Percentiles rank a stretch among this genome's conserved stretches.
phyloP scores from a whole-genome alignment of 495 filamentous ascomycete species.

The Elaphomyces granulatus region DNA sequence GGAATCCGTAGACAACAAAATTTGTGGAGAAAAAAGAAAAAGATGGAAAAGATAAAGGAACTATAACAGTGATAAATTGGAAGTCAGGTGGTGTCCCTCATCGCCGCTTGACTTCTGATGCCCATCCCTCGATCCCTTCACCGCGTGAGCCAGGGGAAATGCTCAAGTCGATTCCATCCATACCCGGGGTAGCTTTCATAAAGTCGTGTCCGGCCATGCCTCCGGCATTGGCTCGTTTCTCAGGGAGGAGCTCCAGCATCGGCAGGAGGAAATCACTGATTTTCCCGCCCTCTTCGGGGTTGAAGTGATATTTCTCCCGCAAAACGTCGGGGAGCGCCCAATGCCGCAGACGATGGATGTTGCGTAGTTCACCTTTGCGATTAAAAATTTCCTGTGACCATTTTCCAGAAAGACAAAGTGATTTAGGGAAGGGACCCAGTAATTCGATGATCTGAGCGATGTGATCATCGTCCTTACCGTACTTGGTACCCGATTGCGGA shows the following conservation, averaged over 20 bases:
- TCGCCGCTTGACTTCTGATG: slow-evolving; percentile 75
- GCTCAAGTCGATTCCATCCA: slow-evolving; percentile 62
- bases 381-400: slow-evolving; percentile 99
- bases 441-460: slow-evolving; percentile 99
- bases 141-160: slow-evolving; percentile 67
- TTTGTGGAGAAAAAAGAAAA: neutral
- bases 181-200: slow-evolving; percentile 69
- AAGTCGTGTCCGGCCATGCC: slow-evolving; percentile 81
- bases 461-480: slow-evolving; percentile 99
- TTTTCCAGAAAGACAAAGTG: slow-evolving; percentile 78
- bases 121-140: slow-evolving; percentile 95
- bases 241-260: slow-evolving; percentile 82
- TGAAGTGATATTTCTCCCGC: slow-evolving; percentile 93
- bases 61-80: neutral
- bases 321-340: slow-evolving; percentile 94
- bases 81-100: slow-evolving; percentile 20
- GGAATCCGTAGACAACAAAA: neutral
- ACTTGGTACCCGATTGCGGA: slow-evolving; percentile 96
- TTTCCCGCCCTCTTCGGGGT: slow-evolving; percentile 55
- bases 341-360: slow-evolving; percentile 92
- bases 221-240: slow-evolving; percentile 83
- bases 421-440: slow-evolving; percentile 83
- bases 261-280: slow-evolving; percentile 80
- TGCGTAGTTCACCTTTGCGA: slow-evolving; percentile 89
- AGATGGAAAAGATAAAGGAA: neutral